phyloP scores from a whole-genome alignment of 1,284 basidiomycete species.

The Pascua sp. region DNA sequence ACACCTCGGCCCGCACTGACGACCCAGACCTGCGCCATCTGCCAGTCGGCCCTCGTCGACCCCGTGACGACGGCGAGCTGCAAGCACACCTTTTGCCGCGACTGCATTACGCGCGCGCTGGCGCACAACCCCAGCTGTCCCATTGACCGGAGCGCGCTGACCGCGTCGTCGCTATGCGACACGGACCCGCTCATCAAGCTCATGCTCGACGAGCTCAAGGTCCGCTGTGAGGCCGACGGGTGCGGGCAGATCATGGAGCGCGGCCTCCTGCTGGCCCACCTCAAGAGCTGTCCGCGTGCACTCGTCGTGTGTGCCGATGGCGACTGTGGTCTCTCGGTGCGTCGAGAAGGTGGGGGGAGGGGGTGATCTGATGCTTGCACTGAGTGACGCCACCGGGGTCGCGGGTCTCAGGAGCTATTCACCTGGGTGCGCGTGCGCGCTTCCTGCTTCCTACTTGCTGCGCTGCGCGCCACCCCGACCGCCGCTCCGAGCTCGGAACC shows the following conservation, averaged over 20 bases:
- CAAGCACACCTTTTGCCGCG: conserved; percentile 75
- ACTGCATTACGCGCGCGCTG: conserved; percentile 68
- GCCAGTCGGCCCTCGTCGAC: conserved; percentile 72
- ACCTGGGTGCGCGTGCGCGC: no score
- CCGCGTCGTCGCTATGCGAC: conserved; percentile 21
- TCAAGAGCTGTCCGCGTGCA: conserved; percentile 62
- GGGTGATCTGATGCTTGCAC: conserved; percentile 18
- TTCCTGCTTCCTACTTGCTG: no score
- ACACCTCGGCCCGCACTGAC: not conserved
- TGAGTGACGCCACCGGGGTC: not conserved
- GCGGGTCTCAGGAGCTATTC: no score
- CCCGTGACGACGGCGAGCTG: conserved; percentile 67
- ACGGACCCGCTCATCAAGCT: conserved; percentile 25
- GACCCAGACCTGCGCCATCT: conserved; percentile 72
- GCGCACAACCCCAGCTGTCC: conserved; percentile 59
- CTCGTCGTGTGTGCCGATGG: conserved; percentile 56
- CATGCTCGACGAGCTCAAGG: conserved; percentile 75
- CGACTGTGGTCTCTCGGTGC: conserved; percentile 51
- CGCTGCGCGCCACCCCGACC: no score
- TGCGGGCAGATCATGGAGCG: conserved; percentile 67
- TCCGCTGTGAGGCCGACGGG: conserved; percentile 59
- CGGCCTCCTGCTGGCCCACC: conserved; percentile 63
- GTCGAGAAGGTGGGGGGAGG: conserved; percentile 45
- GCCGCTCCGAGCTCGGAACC: no score
- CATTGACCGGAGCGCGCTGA: conserved; percentile 69